Base-by-base conservation (phyloP, 495 filamentous ascomycete species). In the Sphaerosporella brunnea region DNA sequence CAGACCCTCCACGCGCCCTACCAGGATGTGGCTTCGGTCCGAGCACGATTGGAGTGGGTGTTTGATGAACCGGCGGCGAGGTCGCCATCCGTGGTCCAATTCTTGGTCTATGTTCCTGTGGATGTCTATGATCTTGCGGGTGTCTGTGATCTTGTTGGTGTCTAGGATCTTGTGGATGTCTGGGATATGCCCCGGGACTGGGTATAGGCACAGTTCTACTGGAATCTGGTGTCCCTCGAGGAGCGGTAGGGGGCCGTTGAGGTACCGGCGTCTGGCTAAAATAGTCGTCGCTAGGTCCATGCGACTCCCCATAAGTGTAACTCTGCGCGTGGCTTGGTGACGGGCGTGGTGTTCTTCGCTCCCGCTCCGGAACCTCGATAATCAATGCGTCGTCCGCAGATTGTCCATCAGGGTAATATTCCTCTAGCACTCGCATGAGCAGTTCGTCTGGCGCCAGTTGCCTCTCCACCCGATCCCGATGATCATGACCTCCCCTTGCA, bases 351-450 rank as follows among this genome's bases (percentile, higher is more conserved):
- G 88, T 95, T 45, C 81, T 75, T 36, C 82, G 77, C 25, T 60
- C 52, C 36, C 82, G 77, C 25, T 60, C 52, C 37, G 53, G 47
- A 36, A 92, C 77, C 54, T 95, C 85, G 55, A 97, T 93, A 45
- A 96, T 56, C 46, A 97, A 66, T 3, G 90, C 92, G 61, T 97
- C 92, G 28, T 93, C 82, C 13, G 94, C 77, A 13, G 68, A 74
- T 66, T 96, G 90, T 0, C 88, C 88, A 9, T 80, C 84, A 3
- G 90, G 83, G 58, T 75, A 97, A 60, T 90, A 86, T 1, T 74
- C 69, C 58, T 96, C 92, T 19, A 97, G 62, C 1, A 81, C 78
- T 40, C 75, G 68, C 23, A 72, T 65, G 56, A 96, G 77, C n/a
- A 73, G 69, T 62, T 97, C 90, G 52, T 97, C 88, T 2, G 90